These are phyloP conservation scores for Saccharomycopsis phalli DNA, from an alignment of 1,139 yeast species.

Conservation along the genomic window DNA sequence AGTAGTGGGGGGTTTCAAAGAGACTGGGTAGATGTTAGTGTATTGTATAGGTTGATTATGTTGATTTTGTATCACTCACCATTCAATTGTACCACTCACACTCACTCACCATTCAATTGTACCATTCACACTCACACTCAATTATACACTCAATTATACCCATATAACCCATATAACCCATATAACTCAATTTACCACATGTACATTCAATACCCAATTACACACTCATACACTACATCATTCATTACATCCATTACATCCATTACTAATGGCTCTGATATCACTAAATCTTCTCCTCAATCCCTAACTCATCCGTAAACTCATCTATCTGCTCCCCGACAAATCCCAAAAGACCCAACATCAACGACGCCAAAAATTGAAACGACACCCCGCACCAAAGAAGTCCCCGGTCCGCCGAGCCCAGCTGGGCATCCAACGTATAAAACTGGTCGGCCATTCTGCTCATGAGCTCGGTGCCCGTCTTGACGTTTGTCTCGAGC, in stretches of 20 bases:
- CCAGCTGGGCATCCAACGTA: slow-evolving; percentile 11
- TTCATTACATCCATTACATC: too few species aligned
- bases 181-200: neutral
- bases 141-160: neutral
- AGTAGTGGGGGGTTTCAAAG: neutral
- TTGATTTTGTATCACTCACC: too few species aligned
- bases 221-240: too few species aligned
- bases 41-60: too few species aligned
- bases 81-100: too few species aligned
- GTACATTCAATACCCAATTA: neutral
- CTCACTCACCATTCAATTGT: too few species aligned
- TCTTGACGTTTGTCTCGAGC: slow-evolving; percentile 19
- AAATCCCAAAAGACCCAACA: slow-evolving; percentile 12
- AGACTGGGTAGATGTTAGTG: too few species aligned
- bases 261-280: neutral
- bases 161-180: neutral
- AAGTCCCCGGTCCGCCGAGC: slow-evolving; percentile 12
- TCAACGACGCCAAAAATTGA: slow-evolving; percentile 13
- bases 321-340: slow-evolving; percentile 17
- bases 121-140: too few species aligned
- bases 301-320: slow-evolving; percentile 9
- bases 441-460: slow-evolving; percentile 18
- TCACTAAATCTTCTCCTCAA: slow-evolving; percentile 2
- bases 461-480: slow-evolving; percentile 17
- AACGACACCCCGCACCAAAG: slow-evolving; percentile 18